Base-by-base conservation (phyloP, 2,329 filamentous ascomycete species). In the Xylariaceae sp. region DNA sequence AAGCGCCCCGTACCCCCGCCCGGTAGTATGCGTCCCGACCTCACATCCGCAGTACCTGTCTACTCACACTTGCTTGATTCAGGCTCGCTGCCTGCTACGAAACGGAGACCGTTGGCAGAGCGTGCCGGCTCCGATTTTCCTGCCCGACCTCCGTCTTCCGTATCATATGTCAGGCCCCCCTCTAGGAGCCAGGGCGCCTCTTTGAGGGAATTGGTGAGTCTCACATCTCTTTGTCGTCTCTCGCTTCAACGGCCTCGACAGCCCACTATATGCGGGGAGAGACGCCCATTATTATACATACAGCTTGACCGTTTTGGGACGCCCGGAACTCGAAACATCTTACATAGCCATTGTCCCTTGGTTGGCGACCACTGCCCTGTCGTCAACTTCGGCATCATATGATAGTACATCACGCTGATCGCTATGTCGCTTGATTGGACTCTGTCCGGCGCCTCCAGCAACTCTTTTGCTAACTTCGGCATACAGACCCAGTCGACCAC, bases 61-160 rank as follows among this genome's bases (percentile, higher is more conserved):
- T 27, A 42, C 58, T 62, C 36, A 59, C 52, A 56, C 44, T 49
- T 49, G 48, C 44, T 42, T 33, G 42, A 48, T 46, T 18, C 55
- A 83, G 81, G 75, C 45, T 57, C 69, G 18, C 74, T 81, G 59
- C 74, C 82, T 17, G 76, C 82, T 44, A 61, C 80, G 3, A 86
- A 87, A 67, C 75, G 83, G 49, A 82, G 82, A 60, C 80, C 78
- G 12, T 67, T 84, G 48, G 73, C 7, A 27, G 22, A 27, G 22
- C 22, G 22, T 27, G 22, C 75, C 31, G 75, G 53, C 10, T 27
- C 67, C 53, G 81, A 86, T 51, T 76, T 73, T 52, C 66, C 70
- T 15, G 38, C 71, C 51, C 66, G 68, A 40, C 64, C 72, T 12
- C 22, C 22, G 22, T 65, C 68, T 44, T 62, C 67, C 31, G 63